Percentiles rank a stretch among this genome's conserved stretches.
Evolutionary conservation across 208 protist genomes (phyloP).

Genomic region (Blastocrithidia nonstop): DNA sequence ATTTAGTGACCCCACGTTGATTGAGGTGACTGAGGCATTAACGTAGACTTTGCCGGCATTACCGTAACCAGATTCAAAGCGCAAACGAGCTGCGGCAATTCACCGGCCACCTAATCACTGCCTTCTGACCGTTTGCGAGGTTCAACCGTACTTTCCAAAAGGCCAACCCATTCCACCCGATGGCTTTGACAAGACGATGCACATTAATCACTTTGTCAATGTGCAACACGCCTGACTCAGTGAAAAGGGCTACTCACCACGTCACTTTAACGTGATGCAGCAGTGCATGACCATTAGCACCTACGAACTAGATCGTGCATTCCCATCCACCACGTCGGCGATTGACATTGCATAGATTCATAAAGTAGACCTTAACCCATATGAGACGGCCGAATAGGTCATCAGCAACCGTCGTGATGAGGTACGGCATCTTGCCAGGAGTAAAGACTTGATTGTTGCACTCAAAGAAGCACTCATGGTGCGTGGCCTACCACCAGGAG

Average conservation of each 20-base stretch:
- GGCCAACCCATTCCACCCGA: conserved; percentile 21
- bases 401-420: conserved; percentile 34
- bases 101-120: conserved; percentile 59
- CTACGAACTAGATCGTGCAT: conserved; percentile 60
- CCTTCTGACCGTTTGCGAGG: conserved; percentile 59
- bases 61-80: conserved; percentile 44
- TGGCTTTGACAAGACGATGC: conserved; percentile 52
- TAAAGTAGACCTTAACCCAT: conserved; percentile 36
- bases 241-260: conserved; percentile 7
- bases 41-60: conserved; percentile 45
- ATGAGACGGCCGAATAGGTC: conserved; percentile 54
- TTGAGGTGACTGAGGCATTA: conserved; percentile 47
- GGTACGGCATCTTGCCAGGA: conserved; percentile 7
- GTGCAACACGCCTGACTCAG: conserved; percentile 15
- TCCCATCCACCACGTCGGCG: conserved; percentile 67
- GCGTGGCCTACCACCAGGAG: conserved; percentile 44
- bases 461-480: conserved; percentile 50
- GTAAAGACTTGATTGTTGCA: conserved; percentile 30
- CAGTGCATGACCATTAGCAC: conserved; percentile 53
- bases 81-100: conserved; percentile 31
- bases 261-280: conserved; percentile 36
- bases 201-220: conserved; percentile 46
- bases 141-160: conserved; percentile 47
- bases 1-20: conserved; percentile 38
- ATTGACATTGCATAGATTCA: conserved; percentile 42